Evolutionary conservation across 2,329 filamentous ascomycete species (phyloP), one percentile per base, ranked within the genome.

Genomic region (Ophiobolus disseminans): DNA sequence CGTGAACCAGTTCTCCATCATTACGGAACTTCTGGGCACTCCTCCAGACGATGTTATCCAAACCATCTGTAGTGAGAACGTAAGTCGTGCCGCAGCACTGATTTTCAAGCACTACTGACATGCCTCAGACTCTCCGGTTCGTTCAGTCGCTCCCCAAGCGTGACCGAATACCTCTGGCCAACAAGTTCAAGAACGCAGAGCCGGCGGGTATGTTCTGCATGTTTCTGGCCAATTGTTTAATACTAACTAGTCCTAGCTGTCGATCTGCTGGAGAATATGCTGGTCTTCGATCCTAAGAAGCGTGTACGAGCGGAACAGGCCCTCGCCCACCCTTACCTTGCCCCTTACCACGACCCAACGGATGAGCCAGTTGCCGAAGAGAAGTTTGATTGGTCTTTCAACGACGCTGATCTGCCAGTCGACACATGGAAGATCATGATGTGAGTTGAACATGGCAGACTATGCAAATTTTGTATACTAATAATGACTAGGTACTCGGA

Each of bases 351-450:
- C 76, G 94, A 99, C 72, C 92, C 94, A 7, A 94, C 90, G 35
- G 94, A 99, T 69, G 94, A 99, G 80, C 94, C 94, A 1, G 87
- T 91, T 13, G 90, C 94, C 17, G 90, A 96, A 53, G 92, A 97
- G 80, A 97, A 96, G 78, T 99, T 99, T 67, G 94, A 99, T 73
- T 99, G 94, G 94, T 97, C 92, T 44, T 99, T 99, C 78, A 97
- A 97, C 74, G 94, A 99, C 66, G 94, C 93, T 38, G 94, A 99
- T 71, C 80, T 99, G 48, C 93, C 94, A 1, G 92, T 97, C 40
- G 94, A 99, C 72, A 96, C 92, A n/a, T 99, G 94, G 94, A 99
- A 99, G 80, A 97, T 99, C 73, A 99, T 97, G 94, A 99, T 99
- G 94, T 96, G 82, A 70, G 70, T 40, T 17, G 7, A n/a, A 10